Conservation (phyloP, 441 rosid genomes). For the Bruguiera hainesii region DNA sequence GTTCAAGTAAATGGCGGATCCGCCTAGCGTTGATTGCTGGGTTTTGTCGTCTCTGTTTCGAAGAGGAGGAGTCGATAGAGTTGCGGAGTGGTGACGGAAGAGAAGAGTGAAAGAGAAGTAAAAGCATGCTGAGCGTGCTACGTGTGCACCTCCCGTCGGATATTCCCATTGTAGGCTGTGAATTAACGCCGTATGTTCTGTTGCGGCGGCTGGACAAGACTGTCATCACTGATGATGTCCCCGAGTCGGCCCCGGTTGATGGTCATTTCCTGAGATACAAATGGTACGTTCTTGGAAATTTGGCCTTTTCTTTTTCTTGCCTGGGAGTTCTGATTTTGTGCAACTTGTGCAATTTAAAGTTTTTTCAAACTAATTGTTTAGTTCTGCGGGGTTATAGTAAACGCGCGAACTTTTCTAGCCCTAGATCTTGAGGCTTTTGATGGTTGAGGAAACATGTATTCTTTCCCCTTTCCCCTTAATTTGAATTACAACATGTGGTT, state of each 20-base stretch:
- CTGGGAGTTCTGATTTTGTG: not conserved
- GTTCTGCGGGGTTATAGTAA: too few relatives aligned
- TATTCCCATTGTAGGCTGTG: constrained; percentile 98
- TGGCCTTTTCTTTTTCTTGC: not conserved
- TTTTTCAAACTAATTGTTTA: too few relatives aligned
- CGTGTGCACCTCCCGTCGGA: constrained; percentile 97
- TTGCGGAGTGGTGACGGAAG: constrained; percentile 30
- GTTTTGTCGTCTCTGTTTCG: not conserved
- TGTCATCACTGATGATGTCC: constrained; percentile 68
- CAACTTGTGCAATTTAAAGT: not conserved
- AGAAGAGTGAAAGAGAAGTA: constrained; percentile 29
- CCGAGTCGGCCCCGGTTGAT: constrained; percentile 83
- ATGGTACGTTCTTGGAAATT: constrained; percentile 49
- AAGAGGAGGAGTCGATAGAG: constrained; percentile 29
- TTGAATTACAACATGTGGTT: too few relatives aligned
- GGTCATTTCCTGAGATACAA: constrained; percentile 88
- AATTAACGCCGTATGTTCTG: constrained; percentile 91
- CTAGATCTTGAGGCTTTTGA: too few relatives aligned
- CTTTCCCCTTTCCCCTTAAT: too few relatives aligned
- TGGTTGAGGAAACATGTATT: too few relatives aligned
- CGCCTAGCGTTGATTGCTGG: constrained; percentile 29
- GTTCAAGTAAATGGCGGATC: constrained; percentile 87
- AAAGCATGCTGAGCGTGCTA: constrained; percentile 98
- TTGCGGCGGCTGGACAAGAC: constrained; percentile 76
- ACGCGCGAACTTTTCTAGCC: too few relatives aligned